Evolutionary conservation across 345 rosid species (phyloP), one percentile per base, ranked within the genome.

Genomic region (Geranium brycei): DNA sequence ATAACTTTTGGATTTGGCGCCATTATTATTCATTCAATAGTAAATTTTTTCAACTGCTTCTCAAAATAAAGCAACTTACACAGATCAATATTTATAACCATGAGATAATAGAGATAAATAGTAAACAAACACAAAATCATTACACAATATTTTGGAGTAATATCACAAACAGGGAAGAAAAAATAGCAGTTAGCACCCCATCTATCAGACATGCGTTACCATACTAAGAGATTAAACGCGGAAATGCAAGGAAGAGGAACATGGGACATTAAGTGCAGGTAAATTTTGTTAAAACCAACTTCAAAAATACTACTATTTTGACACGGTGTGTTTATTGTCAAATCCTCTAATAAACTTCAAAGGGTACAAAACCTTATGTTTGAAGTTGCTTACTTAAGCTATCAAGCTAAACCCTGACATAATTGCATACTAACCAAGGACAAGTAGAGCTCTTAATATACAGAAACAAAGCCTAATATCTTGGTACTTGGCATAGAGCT

Each of bases 1-100:
- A 11, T 28, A 51, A 84, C 47, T 69, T 69, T 79, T 1, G 83
- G 78, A 71, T 73, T 83, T 57, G 84, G 85, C 18, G 91, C 77
- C 95, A 85, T 88, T 23, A 63, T 68, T 51, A 53, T 63, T 66
- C 28, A 47, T 3, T 47, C 53, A 47, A 10, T 3, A 47, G 53
- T 23, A 47, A 6, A 6, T 3, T 0, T 47, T 23, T 23, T 47
- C 53, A 0, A 47, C 12, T 47, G 13, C 13, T 47, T 13, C 53
- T 11, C 53, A 47, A 47, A 47, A 0, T 8, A 10, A 47, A 47
- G 53, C 53, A 47, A 47, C 53, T 13, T 47, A 13, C 53, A 47
- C 10, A 35, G 7, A 6, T 47, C 53, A 8, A 47, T 47, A 47
- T 47, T 47, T 47, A 47, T 47, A 47, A 47, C 11, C 11, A 11